A percentile compares a stretch with the other conserved stretches of the same genome.
Evolutionary conservation across 345 rosid species (phyloP).

Genomic region (Hirschfeldia incana): DNA sequence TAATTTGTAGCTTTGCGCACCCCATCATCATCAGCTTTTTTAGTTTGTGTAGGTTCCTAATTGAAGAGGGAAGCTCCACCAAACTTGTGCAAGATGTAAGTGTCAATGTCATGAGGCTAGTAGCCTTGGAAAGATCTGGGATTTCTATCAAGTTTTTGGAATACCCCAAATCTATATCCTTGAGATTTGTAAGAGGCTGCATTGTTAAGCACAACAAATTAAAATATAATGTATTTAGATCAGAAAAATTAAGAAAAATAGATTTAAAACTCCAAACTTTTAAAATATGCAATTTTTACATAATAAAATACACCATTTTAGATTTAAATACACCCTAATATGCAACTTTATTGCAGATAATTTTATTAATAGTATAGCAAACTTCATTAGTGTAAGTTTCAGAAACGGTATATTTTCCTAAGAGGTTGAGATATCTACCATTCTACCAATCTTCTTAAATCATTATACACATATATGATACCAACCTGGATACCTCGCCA

Average conservation of each 20-base stretch:
- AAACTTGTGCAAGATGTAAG: conserved; percentile 22
- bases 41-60: conserved; percentile 23
- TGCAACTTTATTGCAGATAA: not conserved
- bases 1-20: not conserved
- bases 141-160: conserved; percentile 15
- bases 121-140: conserved; percentile 33
- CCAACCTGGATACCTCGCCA: conserved; percentile 38
- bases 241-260: not conserved
- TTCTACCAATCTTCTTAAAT: not conserved
- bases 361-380: not conserved
- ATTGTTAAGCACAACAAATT: not conserved
- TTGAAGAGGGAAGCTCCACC: conserved; percentile 24
- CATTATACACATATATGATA: not conserved
- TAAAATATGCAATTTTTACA: not conserved
- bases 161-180: conserved; percentile 17
- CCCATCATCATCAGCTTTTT: not conserved
- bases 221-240: not conserved
- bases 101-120: conserved; percentile 8
- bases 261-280: not conserved
- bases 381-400: not conserved
- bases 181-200: conserved; percentile 33
- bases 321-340: not conserved
- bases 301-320: not conserved
- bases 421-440: not conserved
- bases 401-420: not conserved